phyloP scores from a whole-genome alignment of 2,329 filamentous ascomycete genomes.

The Cercospora janseana region DNA sequence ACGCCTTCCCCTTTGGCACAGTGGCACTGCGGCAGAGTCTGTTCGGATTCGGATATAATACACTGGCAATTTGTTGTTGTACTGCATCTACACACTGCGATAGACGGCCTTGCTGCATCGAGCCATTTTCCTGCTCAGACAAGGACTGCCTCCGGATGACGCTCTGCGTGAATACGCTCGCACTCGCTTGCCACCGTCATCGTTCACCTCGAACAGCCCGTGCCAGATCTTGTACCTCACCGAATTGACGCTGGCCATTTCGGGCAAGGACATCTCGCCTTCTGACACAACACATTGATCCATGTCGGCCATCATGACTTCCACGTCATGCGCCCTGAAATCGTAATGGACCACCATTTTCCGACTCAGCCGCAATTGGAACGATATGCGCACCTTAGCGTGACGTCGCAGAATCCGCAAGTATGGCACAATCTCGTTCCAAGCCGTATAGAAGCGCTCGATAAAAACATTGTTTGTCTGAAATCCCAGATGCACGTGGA shows the following conservation, averaged over 20 bases:
- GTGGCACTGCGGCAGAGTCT: not conserved
- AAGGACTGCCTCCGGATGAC: not conserved
- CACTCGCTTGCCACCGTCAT: not conserved
- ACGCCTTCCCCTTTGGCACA: conserved; percentile 2
- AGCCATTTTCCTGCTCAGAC: not conserved
- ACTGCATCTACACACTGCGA: not conserved
- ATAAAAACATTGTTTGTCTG: conserved; percentile 22
- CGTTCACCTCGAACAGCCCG: conserved; percentile 13
- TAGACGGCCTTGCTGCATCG: no score
- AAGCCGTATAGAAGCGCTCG: conserved; percentile 20
- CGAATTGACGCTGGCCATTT: conserved; percentile 19
- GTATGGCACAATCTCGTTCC: conserved; percentile 14
- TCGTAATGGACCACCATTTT: conserved; percentile 21
- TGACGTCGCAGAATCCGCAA: conserved; percentile 1
- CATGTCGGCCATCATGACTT: conserved; percentile 17
- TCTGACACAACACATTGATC: conserved; percentile 17
- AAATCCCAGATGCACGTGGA: conserved; percentile 20
- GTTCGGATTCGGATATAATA: not conserved
- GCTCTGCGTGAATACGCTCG: not conserved
- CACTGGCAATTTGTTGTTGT: not conserved
- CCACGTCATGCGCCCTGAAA: conserved; percentile 9
- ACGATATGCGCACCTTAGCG: conserved; percentile 16
- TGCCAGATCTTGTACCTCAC: conserved; percentile 16
- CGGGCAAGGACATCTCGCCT: conserved; percentile 15
- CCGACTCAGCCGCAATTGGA: conserved; percentile 19